These are phyloP conservation scores for Ogataea angusta DNA, from an alignment of 805 yeast species.

Conservation along the genomic window DNA sequence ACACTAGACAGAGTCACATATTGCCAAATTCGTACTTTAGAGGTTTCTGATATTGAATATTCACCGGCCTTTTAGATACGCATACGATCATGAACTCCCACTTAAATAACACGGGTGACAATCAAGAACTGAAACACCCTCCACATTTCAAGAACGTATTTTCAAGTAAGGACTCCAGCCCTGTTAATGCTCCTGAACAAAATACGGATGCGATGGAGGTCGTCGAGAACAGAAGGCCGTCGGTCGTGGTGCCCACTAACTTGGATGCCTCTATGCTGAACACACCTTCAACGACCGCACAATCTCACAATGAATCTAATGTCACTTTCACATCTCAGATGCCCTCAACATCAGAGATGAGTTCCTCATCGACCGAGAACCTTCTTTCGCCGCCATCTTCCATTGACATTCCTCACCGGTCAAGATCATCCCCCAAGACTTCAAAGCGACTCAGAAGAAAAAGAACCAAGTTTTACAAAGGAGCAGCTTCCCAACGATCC, in stretches of 20 bases:
- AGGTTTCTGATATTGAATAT: neutral
- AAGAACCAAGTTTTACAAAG: constrained; percentile 17
- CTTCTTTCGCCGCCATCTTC: constrained; percentile 8
- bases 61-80: neutral
- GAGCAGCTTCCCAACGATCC: constrained; percentile 7
- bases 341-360: constrained; percentile 6
- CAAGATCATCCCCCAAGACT: constrained; percentile 13
- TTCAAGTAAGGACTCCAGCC: constrained; percentile 21
- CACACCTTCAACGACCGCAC: constrained; percentile 17
- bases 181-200: constrained; percentile 10
- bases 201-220: constrained; percentile 19
- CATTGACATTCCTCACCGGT: constrained; percentile 13
- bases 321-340: constrained; percentile 15
- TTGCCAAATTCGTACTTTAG: neutral
- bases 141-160: constrained; percentile 35
- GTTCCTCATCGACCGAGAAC: constrained; percentile 2
- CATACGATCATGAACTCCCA: constrained; percentile 36
- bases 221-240: constrained; percentile 31
- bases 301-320: constrained; percentile 6
- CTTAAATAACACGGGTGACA: constrained; percentile 37
- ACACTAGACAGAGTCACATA: neutral
- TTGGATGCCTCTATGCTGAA: constrained; percentile 17
- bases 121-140: constrained; percentile 32
- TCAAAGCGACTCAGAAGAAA: constrained; percentile 14
- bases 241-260: constrained; percentile 26